phyloP scores from a whole-genome alignment of 805 yeast genomes.

The Barnettozyma siamensis region DNA sequence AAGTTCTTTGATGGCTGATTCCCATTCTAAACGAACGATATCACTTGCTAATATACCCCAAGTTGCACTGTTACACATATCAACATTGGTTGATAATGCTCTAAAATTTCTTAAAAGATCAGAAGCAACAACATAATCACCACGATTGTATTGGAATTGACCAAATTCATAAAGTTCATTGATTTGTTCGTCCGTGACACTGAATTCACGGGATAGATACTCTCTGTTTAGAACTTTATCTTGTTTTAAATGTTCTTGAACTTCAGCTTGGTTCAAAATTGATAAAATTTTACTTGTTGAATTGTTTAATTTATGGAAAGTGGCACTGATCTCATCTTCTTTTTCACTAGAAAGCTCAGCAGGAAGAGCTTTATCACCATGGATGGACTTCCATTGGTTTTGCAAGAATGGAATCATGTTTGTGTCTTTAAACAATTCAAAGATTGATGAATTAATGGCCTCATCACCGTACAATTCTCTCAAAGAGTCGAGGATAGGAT shows the following conservation, averaged over 20 bases:
- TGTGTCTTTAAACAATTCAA: slow-evolving; percentile 50
- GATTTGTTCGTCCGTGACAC: slow-evolving; percentile 43
- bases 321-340: slow-evolving; percentile 29
- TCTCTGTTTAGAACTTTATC: slow-evolving; percentile 50
- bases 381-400: slow-evolving; percentile 37
- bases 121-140: slow-evolving; percentile 54
- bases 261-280: slow-evolving; percentile 42
- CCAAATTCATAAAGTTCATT: slow-evolving; percentile 52
- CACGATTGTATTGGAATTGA: slow-evolving; percentile 57
- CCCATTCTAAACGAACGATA: slow-evolving; percentile 48
- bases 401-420: slow-evolving; percentile 47
- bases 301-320: slow-evolving; percentile 31
- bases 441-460: slow-evolving; percentile 42
- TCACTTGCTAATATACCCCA: slow-evolving; percentile 69
- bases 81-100: slow-evolving; percentile 46
- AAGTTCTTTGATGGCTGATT: slow-evolving; percentile 47
- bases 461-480: slow-evolving; percentile 40
- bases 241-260: slow-evolving; percentile 45
- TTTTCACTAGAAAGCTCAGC: slow-evolving; percentile 35
- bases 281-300: slow-evolving; percentile 41
- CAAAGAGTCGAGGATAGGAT: slow-evolving; percentile 45
- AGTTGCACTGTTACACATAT: slow-evolving; percentile 47
- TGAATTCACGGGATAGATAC: slow-evolving; percentile 38
- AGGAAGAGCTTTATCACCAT: slow-evolving; percentile 37
- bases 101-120: slow-evolving; percentile 54